Evolutionary conservation across 176 grass and related monocot genomes (phyloP).

Genomic region (Otatea glauca): DNA sequence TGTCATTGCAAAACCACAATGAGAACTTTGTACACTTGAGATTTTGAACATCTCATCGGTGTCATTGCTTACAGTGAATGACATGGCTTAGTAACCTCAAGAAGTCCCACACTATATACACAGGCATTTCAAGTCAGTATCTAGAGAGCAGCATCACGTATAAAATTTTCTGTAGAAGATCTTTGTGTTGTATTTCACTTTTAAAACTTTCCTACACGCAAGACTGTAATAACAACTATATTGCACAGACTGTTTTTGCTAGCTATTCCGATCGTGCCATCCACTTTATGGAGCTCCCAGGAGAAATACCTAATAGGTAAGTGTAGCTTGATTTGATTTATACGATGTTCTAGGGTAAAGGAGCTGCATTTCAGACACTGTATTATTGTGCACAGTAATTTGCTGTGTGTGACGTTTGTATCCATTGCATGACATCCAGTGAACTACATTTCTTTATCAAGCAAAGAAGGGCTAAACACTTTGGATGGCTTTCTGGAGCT

Average conservation of each 20-base stretch:
- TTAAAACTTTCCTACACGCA: background rate
- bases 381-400: background rate
- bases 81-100: background rate
- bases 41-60: background rate
- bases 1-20: no score
- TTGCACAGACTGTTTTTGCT: slow-evolving; percentile 80
- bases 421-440: slow-evolving; percentile 56
- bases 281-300: slow-evolving; percentile 98
- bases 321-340: slow-evolving; percentile 21
- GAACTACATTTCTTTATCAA: slow-evolving; percentile 96
- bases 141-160: background rate
- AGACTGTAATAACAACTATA: slow-evolving; percentile 27
- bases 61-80: slow-evolving; percentile 3
- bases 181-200: slow-evolving; percentile 16
- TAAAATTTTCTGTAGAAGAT: slow-evolving; percentile 4
- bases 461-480: slow-evolving; percentile 95
- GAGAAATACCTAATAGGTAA: slow-evolving; percentile 95
- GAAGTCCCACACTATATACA: background rate
- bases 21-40: background rate
- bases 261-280: slow-evolving; percentile 78
- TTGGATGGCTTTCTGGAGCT: slow-evolving; percentile 97
- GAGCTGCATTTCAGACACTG: background rate
- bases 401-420: slow-evolving; percentile 34
- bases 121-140: slow-evolving; percentile 9
- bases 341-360: background rate